Base-by-base conservation (phyloP, 345 rosid species). In the Aquilaria malaccensis region DNA sequence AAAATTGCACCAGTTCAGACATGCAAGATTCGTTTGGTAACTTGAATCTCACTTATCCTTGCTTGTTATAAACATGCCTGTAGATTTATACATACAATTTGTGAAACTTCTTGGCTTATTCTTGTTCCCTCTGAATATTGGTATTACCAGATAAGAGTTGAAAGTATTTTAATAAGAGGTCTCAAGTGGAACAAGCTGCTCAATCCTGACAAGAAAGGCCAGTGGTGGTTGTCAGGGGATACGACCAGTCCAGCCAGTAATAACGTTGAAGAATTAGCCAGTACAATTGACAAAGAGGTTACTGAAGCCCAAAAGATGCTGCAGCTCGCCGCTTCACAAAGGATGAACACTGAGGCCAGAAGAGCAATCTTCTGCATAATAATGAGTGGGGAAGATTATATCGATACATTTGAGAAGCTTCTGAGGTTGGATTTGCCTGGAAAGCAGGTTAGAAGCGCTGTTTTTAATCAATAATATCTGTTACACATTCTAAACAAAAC, bases 281-380 rank as follows among this genome's bases (percentile, higher is more conserved):
- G 71, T 73, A 86, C 84, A 69, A 94, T 94, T 46, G 97, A 94
- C 60, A 89, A 83, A 66, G 99, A 83, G 77, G 81, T 77, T 62
- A 62, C 69, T 13, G 99, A 90, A 68, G 94, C 96, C 30, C 95
- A 82, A 71, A 85, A 83, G 66, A 81, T 94, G 95, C 84, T 94
- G 70, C 83, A 85, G 79, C 96, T 90, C 78, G 99, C 99, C 72
- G 76, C 92, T 33, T 70, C 86, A 60, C 97, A 87, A 76, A 84
- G 97, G 72, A 94, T 94, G 96, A 94, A 83, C 56, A 94, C 97
- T 58, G 97, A 90, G 67, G 78, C 85, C 41, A 83, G 99, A 70
- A 90, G 78, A 67, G 99, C 97, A 45, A 84, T 90, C 63, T 90
- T 94, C 76, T 94, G 99, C 68, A 77, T 94, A 45, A 80, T 94